These are phyloP conservation scores for Phaeosphaeriaceae sp. DNA, from an alignment of 2,329 filamentous ascomycete genomes.

Conservation along the genomic window DNA sequence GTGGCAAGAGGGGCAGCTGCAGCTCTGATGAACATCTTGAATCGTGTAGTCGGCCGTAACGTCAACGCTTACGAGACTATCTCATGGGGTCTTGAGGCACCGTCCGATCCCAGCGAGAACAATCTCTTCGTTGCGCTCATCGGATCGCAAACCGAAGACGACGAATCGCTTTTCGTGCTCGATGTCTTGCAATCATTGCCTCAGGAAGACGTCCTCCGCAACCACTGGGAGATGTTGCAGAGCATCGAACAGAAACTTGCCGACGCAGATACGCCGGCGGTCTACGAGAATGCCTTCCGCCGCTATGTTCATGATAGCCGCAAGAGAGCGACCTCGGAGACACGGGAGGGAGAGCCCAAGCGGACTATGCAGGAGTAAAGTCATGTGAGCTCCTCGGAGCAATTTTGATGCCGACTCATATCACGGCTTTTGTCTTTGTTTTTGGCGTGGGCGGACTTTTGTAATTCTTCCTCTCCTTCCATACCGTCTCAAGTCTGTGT, in stretches of 20 bases:
- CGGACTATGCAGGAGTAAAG: constrained; percentile 30
- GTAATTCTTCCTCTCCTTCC: constrained; percentile 25
- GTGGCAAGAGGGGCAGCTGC: constrained; percentile 36
- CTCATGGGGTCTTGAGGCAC: constrained; percentile 36
- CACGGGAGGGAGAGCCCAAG: constrained; percentile 38
- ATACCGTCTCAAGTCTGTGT: neutral
- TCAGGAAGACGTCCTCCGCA: constrained; percentile 38
- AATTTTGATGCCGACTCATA: neutral
- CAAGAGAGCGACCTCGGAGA: constrained; percentile 41
- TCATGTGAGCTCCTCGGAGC: neutral
- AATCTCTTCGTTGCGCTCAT: constrained; percentile 45
- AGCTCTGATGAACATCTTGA: constrained; percentile 41
- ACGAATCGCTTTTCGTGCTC: constrained; percentile 35
- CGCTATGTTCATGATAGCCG: constrained; percentile 37
- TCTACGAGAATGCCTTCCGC: constrained; percentile 35
- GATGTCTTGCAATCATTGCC: constrained; percentile 35
- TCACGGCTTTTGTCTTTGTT: neutral
- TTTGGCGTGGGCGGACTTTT: constrained; percentile 23
- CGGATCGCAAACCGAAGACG: constrained; percentile 21
- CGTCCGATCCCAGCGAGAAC: constrained; percentile 32
- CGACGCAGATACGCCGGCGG: constrained; percentile 27
- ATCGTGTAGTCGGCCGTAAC: constrained; percentile 41
- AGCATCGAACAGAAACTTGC: constrained; percentile 36
- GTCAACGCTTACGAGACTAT: constrained; percentile 40
- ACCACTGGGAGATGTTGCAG: constrained; percentile 36